Percentiles rank a stretch among this genome's conserved stretches.
Conservation (phyloP, 257 asterid genomes). For the Paraleonurus japonicus region DNA sequence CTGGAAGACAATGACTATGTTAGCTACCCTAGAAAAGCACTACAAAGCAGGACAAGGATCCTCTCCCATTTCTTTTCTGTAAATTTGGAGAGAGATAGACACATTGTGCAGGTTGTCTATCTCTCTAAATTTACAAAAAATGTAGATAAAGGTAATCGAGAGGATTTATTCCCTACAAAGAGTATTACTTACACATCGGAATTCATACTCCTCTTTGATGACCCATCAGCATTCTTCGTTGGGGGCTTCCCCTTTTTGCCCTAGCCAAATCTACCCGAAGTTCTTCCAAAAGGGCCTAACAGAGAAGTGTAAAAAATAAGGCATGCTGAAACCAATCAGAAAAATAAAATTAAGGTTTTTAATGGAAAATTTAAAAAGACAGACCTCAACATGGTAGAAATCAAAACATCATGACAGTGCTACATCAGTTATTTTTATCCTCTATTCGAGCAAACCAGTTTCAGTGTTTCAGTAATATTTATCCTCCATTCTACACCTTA, state of each 20-base stretch:
- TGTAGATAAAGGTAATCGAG: too few species aligned
- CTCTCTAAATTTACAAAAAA: too few species aligned
- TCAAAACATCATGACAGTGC: background rate
- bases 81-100: too few species aligned
- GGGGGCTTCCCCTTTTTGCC: constrained; percentile 90
- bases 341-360: background rate
- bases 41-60: background rate
- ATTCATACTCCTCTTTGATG: constrained; percentile 74
- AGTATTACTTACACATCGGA: constrained; percentile 71
- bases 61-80: too few species aligned
- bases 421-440: background rate
- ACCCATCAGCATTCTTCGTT: constrained; percentile 71
- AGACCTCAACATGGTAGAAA: background rate
- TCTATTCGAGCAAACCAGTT: background rate
- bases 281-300: constrained; percentile 66
- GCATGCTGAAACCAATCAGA: background rate
- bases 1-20: constrained; percentile 41
- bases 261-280: constrained; percentile 62
- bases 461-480: background rate
- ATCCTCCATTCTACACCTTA: background rate
- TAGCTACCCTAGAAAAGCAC: constrained; percentile 16
- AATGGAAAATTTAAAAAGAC: background rate
- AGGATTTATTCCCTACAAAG: background rate
- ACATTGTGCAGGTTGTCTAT: too few species aligned
- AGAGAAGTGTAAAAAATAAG: constrained; percentile 11